Evolutionary conservation across 208 protist species (phyloP), one percentile per base, ranked within the genome.

Genomic region (Polymyxa betae): DNA sequence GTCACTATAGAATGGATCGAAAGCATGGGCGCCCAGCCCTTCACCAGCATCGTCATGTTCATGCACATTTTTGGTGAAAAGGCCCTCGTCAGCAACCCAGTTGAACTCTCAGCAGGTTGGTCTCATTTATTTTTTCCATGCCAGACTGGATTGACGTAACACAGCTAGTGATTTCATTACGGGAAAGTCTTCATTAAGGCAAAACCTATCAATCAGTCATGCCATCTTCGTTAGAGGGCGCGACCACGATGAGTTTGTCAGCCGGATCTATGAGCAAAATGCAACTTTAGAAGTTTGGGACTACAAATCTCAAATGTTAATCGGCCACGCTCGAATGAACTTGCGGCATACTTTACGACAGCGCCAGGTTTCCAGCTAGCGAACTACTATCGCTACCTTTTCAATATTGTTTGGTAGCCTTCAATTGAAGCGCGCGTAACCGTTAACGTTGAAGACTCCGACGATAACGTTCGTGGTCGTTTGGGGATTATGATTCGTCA

Each of bases 181-280:
- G 72, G 35, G 35, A 82, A 5, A n/a, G 72, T 5, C 16, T 16
- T n/a, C 72, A 43, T 40, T 82, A 20, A 5, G 72, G 72, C 12
- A 5, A 43, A 5, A 5, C 16, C 16, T 82, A n/a, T 45, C n/a
- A 35, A 12, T 82, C 12, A 82, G 16, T 5, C n/a, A 40, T 35
- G 5, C 72, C 5, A 40, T 82, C 72, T 35, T 43, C 16, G 40
- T 82, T n/a, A n/a, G 35, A 20, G 35, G 16, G 72, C 16, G 5
- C 72, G 72, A 82, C n/a, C 72, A 82, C 72, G 72, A 82, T 43
- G 35, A 5, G 72, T 82, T 82, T n/a, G 72, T 82, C 35, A 82
- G 5, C 16, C 72, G 35, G 16, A 5, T 82, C 16, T 35, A 35
- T n/a, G 72, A 82, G 35, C n/a, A n/a, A n/a, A 82, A 5, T 12